Evolutionary conservation across 2,329 filamentous ascomycete species (phyloP).

Genomic region (Colletotrichum godetiae): DNA sequence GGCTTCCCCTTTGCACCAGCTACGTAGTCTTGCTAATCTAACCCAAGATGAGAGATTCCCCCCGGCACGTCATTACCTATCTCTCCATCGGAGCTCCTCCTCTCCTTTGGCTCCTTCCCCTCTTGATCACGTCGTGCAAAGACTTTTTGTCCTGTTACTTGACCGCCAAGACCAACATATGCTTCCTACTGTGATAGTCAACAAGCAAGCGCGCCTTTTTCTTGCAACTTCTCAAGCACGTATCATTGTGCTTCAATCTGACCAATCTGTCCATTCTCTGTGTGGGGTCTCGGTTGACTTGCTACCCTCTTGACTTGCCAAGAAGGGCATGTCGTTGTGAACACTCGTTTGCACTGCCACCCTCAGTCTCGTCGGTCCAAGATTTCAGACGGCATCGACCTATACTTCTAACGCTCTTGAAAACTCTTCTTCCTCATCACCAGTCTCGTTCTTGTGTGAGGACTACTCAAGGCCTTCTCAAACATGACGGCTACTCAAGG

Average conservation of each 20-base stretch:
- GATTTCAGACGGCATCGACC: background rate
- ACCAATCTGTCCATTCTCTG: slow-evolving; percentile 8
- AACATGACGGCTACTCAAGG: background rate
- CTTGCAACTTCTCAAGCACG: background rate
- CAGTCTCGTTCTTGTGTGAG: background rate
- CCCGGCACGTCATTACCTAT: slow-evolving; percentile 26
- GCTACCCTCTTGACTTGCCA: slow-evolving; percentile 29
- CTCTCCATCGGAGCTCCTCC: slow-evolving; percentile 11
- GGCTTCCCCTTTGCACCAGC: slow-evolving; percentile 3
- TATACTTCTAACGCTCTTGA: background rate
- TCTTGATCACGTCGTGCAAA: slow-evolving; percentile 20
- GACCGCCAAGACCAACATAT: slow-evolving; percentile 25
- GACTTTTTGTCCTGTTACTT: slow-evolving; percentile 1
- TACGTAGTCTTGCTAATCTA: slow-evolving; percentile 32
- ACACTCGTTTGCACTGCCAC: slow-evolving; percentile 26
- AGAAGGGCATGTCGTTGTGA: slow-evolving; percentile 35
- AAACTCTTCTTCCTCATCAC: slow-evolving; percentile 2
- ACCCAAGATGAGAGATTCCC: slow-evolving; percentile 21
- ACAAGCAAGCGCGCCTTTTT: slow-evolving; percentile 25
- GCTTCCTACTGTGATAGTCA: slow-evolving; percentile 23
- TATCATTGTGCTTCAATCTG: slow-evolving; percentile 15
- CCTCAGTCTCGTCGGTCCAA: slow-evolving; percentile 1
- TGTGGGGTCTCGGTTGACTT: slow-evolving; percentile 30
- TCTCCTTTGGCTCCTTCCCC: slow-evolving; percentile 30
- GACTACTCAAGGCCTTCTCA: background rate